phyloP scores from a whole-genome alignment of 495 filamentous ascomycete genomes.

The Neurospora sp. region DNA sequence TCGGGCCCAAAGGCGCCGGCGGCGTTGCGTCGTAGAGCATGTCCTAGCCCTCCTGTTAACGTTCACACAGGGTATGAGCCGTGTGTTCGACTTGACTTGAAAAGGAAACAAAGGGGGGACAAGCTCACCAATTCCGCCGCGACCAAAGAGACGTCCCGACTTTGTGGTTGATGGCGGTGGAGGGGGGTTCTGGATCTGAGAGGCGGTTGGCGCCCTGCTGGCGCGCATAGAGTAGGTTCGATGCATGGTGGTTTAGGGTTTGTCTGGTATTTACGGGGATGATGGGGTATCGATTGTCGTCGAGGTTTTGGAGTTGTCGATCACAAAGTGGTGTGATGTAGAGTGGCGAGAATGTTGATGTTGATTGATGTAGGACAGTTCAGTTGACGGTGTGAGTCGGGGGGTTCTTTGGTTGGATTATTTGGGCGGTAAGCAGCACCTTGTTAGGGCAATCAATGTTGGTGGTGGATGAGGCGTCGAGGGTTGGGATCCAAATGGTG shows the following conservation, averaged over 20 bases:
- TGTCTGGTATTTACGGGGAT: slow-evolving; percentile 1
- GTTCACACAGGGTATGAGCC: neutral
- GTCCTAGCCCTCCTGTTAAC: slow-evolving; percentile 47
- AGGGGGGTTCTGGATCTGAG: slow-evolving; percentile 70
- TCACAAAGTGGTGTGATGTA: neutral
- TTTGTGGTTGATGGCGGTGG: slow-evolving; percentile 89
- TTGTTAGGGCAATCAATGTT: neutral
- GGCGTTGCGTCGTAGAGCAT: slow-evolving; percentile 83
- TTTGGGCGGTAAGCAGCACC: neutral
- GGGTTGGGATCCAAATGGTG: neutral
- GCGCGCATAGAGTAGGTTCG: slow-evolving; percentile 98
- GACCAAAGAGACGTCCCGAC: slow-evolving; percentile 77
- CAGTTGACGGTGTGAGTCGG: neutral
- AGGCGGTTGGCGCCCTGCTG: slow-evolving; percentile 76
- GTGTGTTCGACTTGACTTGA: neutral
- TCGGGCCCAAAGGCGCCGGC: slow-evolving; percentile 95
- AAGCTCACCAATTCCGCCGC: slow-evolving; percentile 63
- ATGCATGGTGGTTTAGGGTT: slow-evolving; percentile 53
- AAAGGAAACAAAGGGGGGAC: neutral
- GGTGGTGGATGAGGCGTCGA: neutral
- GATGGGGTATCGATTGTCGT: neutral
- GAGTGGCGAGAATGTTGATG: neutral
- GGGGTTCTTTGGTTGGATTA: neutral
- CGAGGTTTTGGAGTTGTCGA: neutral
- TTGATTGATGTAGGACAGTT: neutral